Percentiles rank a stretch among this genome's conserved stretches.
phyloP scores from a whole-genome alignment of 441 rosid genomes.

The Capsella rubella region DNA sequence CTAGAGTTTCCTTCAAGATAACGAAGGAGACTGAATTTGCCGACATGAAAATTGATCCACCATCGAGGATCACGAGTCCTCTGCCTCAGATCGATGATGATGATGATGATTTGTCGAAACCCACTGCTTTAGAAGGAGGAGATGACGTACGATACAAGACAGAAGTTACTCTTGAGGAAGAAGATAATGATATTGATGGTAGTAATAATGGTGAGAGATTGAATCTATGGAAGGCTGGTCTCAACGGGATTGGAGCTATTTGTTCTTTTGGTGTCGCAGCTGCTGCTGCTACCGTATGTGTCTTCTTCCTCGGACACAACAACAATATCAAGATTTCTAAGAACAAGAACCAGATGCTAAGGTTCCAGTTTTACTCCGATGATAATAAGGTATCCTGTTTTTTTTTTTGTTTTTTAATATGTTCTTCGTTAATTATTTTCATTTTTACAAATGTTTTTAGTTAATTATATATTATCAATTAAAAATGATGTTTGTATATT shows the following conservation, averaged over 20 bases:
- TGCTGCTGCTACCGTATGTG: conserved; percentile 81
- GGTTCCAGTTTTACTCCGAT: conserved; percentile 74
- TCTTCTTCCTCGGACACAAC: conserved; percentile 71
- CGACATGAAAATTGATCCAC: conserved; percentile 93
- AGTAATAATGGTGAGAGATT: conserved; percentile 50
- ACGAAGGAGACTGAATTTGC: conserved; percentile 79
- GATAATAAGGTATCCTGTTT: conserved; percentile 71
- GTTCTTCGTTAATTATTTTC: too few species aligned
- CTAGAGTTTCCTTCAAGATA: conserved; percentile 87
- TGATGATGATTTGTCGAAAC: conserved; percentile 13
- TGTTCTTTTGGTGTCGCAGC: conserved; percentile 96
- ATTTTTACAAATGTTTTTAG: too few species aligned
- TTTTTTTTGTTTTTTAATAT: too few species aligned
- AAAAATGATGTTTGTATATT: not conserved
- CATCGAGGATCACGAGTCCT: conserved; percentile 50
- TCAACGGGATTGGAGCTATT: conserved; percentile 84
- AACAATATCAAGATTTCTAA: conserved; percentile 56
- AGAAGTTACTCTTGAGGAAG: not conserved
- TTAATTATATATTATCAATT: too few species aligned
- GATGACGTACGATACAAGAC: conserved; percentile 34
- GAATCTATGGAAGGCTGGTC: conserved; percentile 83
- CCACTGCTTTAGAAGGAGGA: not conserved
- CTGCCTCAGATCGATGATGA: conserved; percentile 18
- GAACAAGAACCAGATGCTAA: conserved; percentile 52
- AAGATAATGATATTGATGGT: not conserved